phyloP scores from a whole-genome alignment of 768 basidiomycete species.

The Suillus subalutaceus region DNA sequence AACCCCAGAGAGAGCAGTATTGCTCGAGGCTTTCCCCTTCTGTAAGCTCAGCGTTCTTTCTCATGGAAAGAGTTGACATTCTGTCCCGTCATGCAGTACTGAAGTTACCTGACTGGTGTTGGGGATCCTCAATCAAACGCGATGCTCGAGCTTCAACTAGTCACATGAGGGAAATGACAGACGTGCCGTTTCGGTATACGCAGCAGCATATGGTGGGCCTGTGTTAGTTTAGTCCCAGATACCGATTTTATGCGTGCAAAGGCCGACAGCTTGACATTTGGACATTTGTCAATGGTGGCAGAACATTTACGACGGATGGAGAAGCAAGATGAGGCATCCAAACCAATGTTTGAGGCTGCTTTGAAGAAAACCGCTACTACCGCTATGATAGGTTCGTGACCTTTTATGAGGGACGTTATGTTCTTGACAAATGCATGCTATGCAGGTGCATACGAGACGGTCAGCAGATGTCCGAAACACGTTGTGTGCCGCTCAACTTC shows the following conservation, averaged over 20 bases:
- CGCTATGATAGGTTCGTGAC: conserved; percentile 19
- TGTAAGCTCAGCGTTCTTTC: conserved; percentile 12
- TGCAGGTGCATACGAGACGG: conserved; percentile 25
- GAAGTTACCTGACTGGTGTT: conserved; percentile 17
- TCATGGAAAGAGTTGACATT: neutral
- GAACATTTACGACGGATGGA: conserved; percentile 20
- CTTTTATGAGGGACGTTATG: neutral
- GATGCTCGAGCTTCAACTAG: conserved; percentile 3
- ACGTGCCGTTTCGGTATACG: conserved; percentile 11
- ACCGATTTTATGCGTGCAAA: neutral
- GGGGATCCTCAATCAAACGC: conserved; percentile 14
- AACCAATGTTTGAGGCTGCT: conserved; percentile 7
- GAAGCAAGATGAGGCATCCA: conserved; percentile 10
- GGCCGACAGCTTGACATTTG: neutral
- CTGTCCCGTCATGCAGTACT: conserved; percentile 4
- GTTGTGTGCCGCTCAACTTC: neutral
- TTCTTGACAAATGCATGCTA: neutral
- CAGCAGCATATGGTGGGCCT: conserved; percentile 14
- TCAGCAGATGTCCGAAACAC: conserved; percentile 4
- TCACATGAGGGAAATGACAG: neutral
- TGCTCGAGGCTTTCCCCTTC: conserved; percentile 11
- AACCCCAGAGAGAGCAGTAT: conserved; percentile 5
- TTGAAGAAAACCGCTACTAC: conserved; percentile 16
- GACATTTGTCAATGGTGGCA: conserved; percentile 13
- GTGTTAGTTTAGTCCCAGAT: neutral